Evolutionary conservation across 768 basidiomycete genomes (phyloP), one percentile per base, ranked within the genome.

Genomic region (Suillus lakei): DNA sequence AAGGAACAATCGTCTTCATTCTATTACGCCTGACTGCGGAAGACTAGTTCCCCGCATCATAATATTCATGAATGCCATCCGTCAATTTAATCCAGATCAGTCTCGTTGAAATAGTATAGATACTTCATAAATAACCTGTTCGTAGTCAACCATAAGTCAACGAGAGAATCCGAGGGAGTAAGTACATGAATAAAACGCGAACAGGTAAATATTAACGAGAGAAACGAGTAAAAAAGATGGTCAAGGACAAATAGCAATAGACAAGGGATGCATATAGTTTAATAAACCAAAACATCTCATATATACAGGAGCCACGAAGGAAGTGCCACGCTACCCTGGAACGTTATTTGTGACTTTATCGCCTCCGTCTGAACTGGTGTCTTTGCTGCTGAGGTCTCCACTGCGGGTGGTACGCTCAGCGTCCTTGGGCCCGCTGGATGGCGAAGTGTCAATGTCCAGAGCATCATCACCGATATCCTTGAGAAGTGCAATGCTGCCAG

Each of bases 391-490:
- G 55, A 32, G 23, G 61, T 58, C 54, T 60, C 18, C 55, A 32
- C 32, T 50, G 28, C 39, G 55, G n/a, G 23, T 38, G 32, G 4
- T 58, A 21, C 18, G 18, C 55, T 62, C 61, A n/a, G 61, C 32
- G 16, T 26, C 61, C 32, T 9, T 56, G 5, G 36, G 12, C 61
- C 26, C 21, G 4, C 26, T 62, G 4, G 55, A 38, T 62, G 32
- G 32, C 32, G 16, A 34, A 34, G 55, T 68, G 7, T 77, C 70
- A 13, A 56, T 32, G 50, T 69, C 74, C 34, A 41, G 26, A 4
- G 59, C 53, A 34, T 71, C 74, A 54, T 68, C 70, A n/a, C 63
- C 67, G 3, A 65, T 64, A 28, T 16, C 70, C 39, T 56, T 68
- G 28, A 18, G 66, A 56, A 66, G 32, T 0, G 26, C 59, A 15